These are phyloP conservation scores for Dipteronia sinensis DNA, from an alignment of 345 rosid genomes.

Conservation along the genomic window DNA sequence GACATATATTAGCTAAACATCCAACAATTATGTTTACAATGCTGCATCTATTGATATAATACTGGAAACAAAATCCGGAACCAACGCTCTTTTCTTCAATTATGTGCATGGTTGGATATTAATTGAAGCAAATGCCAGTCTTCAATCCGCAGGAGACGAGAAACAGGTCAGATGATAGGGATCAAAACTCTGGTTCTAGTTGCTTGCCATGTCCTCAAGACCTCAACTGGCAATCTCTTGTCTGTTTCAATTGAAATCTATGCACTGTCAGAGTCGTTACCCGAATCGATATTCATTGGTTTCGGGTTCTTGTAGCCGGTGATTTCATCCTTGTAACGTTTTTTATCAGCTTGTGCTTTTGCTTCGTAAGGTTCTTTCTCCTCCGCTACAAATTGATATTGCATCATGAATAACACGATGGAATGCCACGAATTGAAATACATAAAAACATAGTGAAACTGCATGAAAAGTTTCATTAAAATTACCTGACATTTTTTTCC, in stretches of 20 bases:
- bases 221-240: not conserved
- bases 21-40: not conserved
- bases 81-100: not conserved
- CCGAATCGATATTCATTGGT: conserved; percentile 67
- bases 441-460: not conserved
- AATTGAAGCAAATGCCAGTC: not conserved
- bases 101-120: not conserved
- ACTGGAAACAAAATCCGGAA: not conserved
- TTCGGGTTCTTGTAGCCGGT: conserved; percentile 76
- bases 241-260: not conserved
- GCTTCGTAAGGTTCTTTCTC: conserved; percentile 84
- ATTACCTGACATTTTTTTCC: conserved; percentile 77
- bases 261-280: conserved; percentile 39
- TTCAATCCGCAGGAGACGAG: not conserved
- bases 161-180: not conserved
- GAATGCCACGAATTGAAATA: not conserved
- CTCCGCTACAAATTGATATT: conserved; percentile 43
- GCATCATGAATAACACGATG: not conserved
- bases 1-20: not conserved
- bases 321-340: conserved; percentile 68
- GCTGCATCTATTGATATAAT: not conserved
- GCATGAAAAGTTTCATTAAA: not conserved
- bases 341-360: conserved; percentile 73
- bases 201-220: not conserved
- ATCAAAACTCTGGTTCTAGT: not conserved